These are phyloP conservation scores for Periconia digitata DNA, from an alignment of 2,329 filamentous ascomycete species.

Conservation along the genomic window DNA sequence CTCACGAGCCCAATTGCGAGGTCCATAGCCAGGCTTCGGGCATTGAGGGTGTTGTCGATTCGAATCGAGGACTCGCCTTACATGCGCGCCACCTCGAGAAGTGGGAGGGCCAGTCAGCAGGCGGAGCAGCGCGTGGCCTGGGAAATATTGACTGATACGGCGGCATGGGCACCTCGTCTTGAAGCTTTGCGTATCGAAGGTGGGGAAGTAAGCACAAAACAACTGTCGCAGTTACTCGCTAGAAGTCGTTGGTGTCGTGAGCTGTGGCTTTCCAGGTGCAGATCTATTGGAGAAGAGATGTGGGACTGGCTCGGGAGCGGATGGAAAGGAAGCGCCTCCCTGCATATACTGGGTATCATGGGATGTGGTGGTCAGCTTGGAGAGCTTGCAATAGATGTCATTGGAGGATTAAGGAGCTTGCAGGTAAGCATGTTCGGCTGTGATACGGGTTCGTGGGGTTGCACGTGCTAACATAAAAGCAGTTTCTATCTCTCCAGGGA, in stretches of 20 bases:
- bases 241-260: conserved; percentile 18
- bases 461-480: conserved; percentile 3
- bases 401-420: conserved; percentile 18
- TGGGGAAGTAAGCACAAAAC: conserved; percentile 16
- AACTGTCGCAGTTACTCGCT: conserved; percentile 21
- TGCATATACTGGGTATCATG: conserved; percentile 22
- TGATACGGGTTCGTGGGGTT: neutral
- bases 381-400: conserved; percentile 16
- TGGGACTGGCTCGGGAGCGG: conserved; percentile 22
- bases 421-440: conserved; percentile 19
- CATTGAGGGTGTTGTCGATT: conserved; percentile 25
- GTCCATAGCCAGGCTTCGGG: conserved; percentile 20
- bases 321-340: conserved; percentile 15
- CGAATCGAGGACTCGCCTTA: conserved; percentile 23
- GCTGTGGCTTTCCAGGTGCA: conserved; percentile 25
- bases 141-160: conserved; percentile 13
- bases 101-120: conserved; percentile 10
- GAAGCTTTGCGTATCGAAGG: conserved; percentile 23
- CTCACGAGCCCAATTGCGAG: conserved; percentile 25
- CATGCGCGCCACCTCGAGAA: conserved; percentile 14
- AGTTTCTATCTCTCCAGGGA: conserved; percentile 31
- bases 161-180: conserved; percentile 20
- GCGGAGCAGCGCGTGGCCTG: conserved; percentile 20
- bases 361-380: conserved; percentile 26
- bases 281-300: conserved; percentile 15